Conservation (phyloP, 31 red algal species). For the Pterothamnion heteromorphum region DNA sequence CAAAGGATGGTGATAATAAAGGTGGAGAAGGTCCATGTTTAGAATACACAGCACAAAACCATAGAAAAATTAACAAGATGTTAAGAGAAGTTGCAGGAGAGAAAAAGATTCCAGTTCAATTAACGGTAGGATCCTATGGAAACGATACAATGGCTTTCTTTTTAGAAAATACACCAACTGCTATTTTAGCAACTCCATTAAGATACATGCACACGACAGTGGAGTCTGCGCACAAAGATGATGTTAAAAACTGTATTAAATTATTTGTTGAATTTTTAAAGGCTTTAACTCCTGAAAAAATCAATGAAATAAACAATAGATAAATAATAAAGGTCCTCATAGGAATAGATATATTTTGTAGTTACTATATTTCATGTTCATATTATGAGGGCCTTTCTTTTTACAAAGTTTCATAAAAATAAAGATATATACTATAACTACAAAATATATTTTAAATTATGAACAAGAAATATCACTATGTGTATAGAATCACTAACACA, state of each 20-base stretch:
- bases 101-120: slow-evolving; percentile 24
- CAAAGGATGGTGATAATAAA: slow-evolving; percentile 24
- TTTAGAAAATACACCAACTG: slow-evolving; percentile 11
- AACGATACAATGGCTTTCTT: background rate
- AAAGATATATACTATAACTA: too few relatives aligned
- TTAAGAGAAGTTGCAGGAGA: background rate
- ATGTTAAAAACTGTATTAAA: slow-evolving; percentile 29
- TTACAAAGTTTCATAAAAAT: too few relatives aligned
- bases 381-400: too few relatives aligned
- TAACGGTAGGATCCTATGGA: background rate
- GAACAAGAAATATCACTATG: too few relatives aligned
- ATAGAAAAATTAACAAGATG: background rate
- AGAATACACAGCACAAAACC: background rate
- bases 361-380: too few relatives aligned
- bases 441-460: too few relatives aligned
- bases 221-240: slow-evolving; percentile 27
- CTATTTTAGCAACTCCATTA: background rate
- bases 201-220: slow-evolving; percentile 38
- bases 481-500: too few relatives aligned
- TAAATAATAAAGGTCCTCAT: too few relatives aligned
- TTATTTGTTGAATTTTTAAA: background rate
- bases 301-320: too few relatives aligned
- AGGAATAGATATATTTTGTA: too few relatives aligned
- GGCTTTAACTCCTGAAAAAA: too few relatives aligned
- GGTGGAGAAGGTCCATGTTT: slow-evolving; percentile 2